Evolutionary conservation across 2,329 filamentous ascomycete genomes (phyloP).

Genomic region (Xylariaceae sp.): DNA sequence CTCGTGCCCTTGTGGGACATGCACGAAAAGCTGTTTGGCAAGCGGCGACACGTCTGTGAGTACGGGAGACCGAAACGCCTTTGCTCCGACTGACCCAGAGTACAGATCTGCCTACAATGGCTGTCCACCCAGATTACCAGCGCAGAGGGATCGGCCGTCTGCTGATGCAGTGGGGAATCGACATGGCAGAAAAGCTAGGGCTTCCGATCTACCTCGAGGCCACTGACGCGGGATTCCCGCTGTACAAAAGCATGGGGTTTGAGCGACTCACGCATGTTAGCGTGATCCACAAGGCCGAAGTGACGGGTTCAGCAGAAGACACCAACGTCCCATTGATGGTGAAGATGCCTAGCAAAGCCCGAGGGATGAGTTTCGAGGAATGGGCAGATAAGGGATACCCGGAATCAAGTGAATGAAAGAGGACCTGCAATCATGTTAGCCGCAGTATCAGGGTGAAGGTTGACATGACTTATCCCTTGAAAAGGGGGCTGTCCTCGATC

Average conservation of each 20-base stretch:
- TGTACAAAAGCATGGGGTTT: conserved; percentile 18
- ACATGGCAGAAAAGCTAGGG: conserved; percentile 16
- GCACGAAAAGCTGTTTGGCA: conserved; percentile 21
- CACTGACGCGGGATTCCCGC: conserved; percentile 9
- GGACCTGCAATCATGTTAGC: conserved; percentile 14
- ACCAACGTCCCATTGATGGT: conserved; percentile 19
- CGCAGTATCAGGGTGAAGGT: conserved; percentile 1
- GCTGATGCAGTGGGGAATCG: conserved; percentile 20
- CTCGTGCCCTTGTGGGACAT: conserved; percentile 18
- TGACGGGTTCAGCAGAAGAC: conserved; percentile 14
- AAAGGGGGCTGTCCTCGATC: conserved; percentile 21
- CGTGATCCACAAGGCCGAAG: conserved; percentile 18
- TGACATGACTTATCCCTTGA: conserved; percentile 26
- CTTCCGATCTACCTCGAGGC: conserved; percentile 21
- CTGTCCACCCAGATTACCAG: conserved; percentile 19
- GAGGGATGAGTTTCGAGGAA: conserved; percentile 16
- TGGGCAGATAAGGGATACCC: conserved; percentile 15
- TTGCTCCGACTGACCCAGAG: not conserved
- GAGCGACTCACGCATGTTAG: conserved; percentile 14
- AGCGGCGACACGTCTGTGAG: conserved; percentile 20
- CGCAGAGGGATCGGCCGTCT: conserved; percentile 16
- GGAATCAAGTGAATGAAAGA: conserved; percentile 6
- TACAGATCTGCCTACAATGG: conserved; percentile 21
- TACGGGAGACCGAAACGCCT: conserved; percentile 3
- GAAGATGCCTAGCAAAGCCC: conserved; percentile 19